These are phyloP conservation scores for Fusarium domesticum DNA, from an alignment of 2,329 filamentous ascomycete species.

Conservation along the genomic window DNA sequence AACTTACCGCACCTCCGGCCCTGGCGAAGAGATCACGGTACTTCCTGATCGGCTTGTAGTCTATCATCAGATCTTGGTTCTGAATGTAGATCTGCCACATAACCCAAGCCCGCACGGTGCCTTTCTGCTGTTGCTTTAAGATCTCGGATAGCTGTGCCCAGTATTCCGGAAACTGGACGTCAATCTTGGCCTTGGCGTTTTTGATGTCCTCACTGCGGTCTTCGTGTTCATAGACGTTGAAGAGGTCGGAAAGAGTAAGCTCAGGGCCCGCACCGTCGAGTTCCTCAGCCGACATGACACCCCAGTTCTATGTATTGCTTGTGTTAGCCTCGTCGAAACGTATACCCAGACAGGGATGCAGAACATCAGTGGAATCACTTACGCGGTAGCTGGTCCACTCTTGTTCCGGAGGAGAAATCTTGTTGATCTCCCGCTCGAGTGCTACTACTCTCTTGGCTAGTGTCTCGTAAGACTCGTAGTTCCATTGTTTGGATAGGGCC, in stretches of 20 bases:
- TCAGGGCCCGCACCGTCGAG: conserved; percentile 3
- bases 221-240: no score
- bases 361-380: not conserved
- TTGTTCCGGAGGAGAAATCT: conserved; percentile 1
- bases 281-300: not conserved
- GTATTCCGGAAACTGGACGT: conserved; percentile 10
- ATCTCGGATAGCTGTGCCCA: conserved; percentile 4
- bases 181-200: conserved; percentile 1
- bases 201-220: not conserved
- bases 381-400: conserved; percentile 5
- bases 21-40: conserved; percentile 1
- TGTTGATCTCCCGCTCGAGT: conserved; percentile 4
- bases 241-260: not conserved
- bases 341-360: no score
- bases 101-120: conserved; percentile 11
- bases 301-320: not conserved
- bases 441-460: conserved; percentile 3
- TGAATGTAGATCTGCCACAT: conserved; percentile 18
- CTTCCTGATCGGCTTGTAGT: not conserved
- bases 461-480: not conserved
- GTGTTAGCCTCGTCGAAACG: not conserved
- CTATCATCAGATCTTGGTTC: conserved; percentile 6
- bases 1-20: conserved; percentile 7
- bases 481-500: not conserved
- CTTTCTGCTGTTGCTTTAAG: conserved; percentile 2